Evolutionary conservation across 2,329 filamentous ascomycete genomes (phyloP), one percentile per base, ranked within the genome.

Genomic region (Emergomyces orientalis): DNA sequence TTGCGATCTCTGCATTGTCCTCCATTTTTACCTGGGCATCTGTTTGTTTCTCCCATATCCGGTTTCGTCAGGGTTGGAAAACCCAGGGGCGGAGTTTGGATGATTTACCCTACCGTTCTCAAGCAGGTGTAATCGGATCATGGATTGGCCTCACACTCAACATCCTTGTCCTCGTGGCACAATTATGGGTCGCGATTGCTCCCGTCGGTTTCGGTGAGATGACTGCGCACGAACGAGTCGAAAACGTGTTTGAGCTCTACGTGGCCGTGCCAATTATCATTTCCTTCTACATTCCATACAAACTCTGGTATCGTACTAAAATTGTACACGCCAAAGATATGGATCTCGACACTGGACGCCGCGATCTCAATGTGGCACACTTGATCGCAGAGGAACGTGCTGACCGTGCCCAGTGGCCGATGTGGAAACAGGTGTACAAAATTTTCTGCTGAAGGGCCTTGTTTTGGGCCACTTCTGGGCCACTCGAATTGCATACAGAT

Each of bases 311-410:
- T 51, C 62, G 63, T 30, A 71, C 70, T 7, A 65, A 62, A 30
- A 63, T 69, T 34, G 63, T 70, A 25, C 60, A 63, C 4, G 60
- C 66, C 0, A 61, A 43, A 22, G 64, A 69, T 39, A 69, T 67
- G 55, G 69, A 71, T 63, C 45, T 71, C 17, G 66, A 65, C 45
- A 70, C 66, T 22, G 70, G 69, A 2, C 67, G 69, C 54, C 64
- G 65, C 11, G 69, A 67, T 32, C 47, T 70, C 11, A 66, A 71
- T 66, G 77, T 97, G 54, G 85, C 86, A 34, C 84, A 89, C 64
- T 77, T 97, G 59, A 80, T 95, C 59, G 86, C 87, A 51, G 88
- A 96, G 74, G 93, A 97, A 32, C 78, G 81, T 47, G 87, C 88
- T 60, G 91, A 97, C 78, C 80, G 81, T 69, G 83, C 81, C 39